These are phyloP conservation scores for Populus hybrid DNA, from an alignment of 441 rosid genomes.

Conservation along the genomic window DNA sequence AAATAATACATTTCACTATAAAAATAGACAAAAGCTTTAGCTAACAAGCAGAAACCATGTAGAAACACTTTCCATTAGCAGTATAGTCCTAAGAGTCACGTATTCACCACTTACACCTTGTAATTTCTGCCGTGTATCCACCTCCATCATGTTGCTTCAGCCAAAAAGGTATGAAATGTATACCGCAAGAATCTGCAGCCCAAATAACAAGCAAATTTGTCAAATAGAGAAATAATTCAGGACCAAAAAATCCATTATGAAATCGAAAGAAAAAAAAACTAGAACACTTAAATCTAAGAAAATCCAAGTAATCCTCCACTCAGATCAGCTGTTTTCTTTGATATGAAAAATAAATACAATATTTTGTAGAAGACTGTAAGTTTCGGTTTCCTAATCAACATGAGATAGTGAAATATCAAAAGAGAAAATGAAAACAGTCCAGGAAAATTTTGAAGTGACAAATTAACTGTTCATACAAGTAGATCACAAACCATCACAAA, in stretches of 20 bases:
- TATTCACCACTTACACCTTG: slow-evolving; percentile 27
- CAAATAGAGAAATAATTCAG: slow-evolving; percentile 1
- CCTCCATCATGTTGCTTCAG: slow-evolving; percentile 26
- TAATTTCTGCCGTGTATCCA: slow-evolving; percentile 18
- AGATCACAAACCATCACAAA: neutral
- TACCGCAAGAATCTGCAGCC: slow-evolving; percentile 8
- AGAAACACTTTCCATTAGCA: neutral
- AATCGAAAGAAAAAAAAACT: neutral
- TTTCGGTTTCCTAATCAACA: neutral
- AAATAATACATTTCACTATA: neutral
- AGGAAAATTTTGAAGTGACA: neutral
- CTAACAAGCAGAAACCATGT: neutral
- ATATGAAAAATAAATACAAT: neutral
- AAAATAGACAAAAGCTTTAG: neutral
- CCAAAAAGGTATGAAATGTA: slow-evolving; percentile 11
- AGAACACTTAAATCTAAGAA: neutral
- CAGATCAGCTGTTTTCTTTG: neutral
- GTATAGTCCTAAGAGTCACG: neutral
- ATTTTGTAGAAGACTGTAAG: neutral
- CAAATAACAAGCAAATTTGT: slow-evolving; percentile 1
- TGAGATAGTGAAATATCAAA: slow-evolving; percentile 10
- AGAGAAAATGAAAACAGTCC: neutral
- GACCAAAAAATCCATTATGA: neutral
- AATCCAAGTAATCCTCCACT: neutral
- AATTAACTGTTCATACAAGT: neutral